Evolutionary conservation across 768 basidiomycete species (phyloP).

Genomic region (Suillus decipiens): DNA sequence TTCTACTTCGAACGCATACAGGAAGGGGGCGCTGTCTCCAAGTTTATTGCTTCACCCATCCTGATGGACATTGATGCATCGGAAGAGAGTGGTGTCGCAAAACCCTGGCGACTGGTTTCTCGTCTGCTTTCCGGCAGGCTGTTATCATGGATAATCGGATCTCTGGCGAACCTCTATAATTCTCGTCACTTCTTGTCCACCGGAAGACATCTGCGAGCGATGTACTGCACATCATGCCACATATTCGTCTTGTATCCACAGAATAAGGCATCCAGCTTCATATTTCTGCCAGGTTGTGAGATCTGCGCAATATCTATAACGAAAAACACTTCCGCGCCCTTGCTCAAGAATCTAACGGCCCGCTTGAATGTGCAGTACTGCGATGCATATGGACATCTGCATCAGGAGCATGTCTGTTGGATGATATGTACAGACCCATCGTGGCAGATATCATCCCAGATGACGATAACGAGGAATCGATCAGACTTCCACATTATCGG

Average conservation of each 20-base stretch:
- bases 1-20: constrained; percentile 17
- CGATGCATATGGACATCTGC: background rate
- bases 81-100: constrained; percentile 17
- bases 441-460: constrained; percentile 7
- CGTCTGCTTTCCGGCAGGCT: background rate
- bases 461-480: background rate
- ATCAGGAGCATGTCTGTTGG: constrained; percentile 2
- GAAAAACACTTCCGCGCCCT: background rate
- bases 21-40: constrained; percentile 6
- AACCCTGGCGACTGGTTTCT: constrained; percentile 16
- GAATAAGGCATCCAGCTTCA: constrained; percentile 8
- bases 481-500: constrained; percentile 7
- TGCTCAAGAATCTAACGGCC: background rate
- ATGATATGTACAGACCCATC: constrained; percentile 9
- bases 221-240: background rate
- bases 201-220: constrained; percentile 8
- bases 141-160: background rate
- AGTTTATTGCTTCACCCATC: too few relatives aligned
- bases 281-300: background rate
- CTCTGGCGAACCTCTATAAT: constrained; percentile 8
- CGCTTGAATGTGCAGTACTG: constrained; percentile 1
- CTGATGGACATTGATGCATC: constrained; percentile 22
- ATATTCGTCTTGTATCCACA: background rate
- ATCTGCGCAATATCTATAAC: background rate
- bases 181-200: constrained; percentile 13